Evolutionary conservation across 345 rosid genomes (phyloP).

Genomic region (Euphorbia peplus): DNA sequence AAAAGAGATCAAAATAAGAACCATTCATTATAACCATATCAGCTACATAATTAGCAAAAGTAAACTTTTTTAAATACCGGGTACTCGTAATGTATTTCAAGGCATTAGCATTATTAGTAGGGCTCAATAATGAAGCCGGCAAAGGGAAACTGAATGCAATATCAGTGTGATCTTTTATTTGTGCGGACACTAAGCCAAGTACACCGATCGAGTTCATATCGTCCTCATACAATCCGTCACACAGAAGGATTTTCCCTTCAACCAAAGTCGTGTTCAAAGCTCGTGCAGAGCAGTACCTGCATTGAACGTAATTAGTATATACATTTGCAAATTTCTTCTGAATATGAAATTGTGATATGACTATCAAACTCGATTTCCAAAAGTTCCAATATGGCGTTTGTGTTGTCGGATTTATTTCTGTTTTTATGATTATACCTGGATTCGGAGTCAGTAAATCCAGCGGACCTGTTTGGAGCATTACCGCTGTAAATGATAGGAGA

Average conservation of each 20-base stretch:
- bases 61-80: constrained; percentile 23
- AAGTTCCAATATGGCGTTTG: too few species aligned
- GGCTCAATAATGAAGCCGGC: constrained; percentile 21
- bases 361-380: too few species aligned
- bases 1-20: too few species aligned
- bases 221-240: constrained; percentile 17
- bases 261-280: constrained; percentile 31
- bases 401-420: background rate
- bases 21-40: background rate
- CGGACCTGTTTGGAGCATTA: constrained; percentile 23
- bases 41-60: background rate
- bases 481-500: constrained; percentile 28
- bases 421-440: constrained; percentile 24
- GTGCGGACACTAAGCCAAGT: constrained; percentile 21
- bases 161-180: constrained; percentile 9
- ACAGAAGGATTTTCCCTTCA: constrained; percentile 37
- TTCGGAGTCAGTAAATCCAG: constrained; percentile 11
- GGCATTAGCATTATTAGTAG: constrained; percentile 6
- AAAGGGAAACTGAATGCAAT: constrained; percentile 22
- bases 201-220: constrained; percentile 17
- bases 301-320: too few species aligned
- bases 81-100: constrained; percentile 24
- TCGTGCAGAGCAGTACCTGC: constrained; percentile 18
- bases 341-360: too few species aligned
- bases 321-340: too few species aligned